Base-by-base conservation (phyloP, 1,284 basidiomycete species). In the Ceratobasidium sp. region DNA sequence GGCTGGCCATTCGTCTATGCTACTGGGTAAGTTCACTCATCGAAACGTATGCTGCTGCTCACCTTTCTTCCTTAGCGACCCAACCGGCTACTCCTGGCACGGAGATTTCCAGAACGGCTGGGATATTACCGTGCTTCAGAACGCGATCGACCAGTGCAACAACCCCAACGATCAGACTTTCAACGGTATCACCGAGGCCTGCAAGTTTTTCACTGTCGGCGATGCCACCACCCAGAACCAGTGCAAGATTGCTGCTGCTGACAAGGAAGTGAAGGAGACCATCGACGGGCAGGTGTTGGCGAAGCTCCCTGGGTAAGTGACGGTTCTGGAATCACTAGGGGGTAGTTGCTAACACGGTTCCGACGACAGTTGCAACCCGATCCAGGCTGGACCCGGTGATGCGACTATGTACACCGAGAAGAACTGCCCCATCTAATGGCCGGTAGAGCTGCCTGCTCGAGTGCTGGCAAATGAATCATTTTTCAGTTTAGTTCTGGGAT, bases 141-240 rank as follows among this genome's bases (percentile, higher is more conserved):
- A 84, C 51, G 87, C 87, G n/a, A 88, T 88, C 77, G 85, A 88
- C 80, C 79, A 85, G 33, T 89, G 88, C 82, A 84, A 86, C 79
- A 84, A 85, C 71, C 82, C 84, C 26, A 84, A 83, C 47, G 82
- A 85, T 75, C 80, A 82, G 11, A 86, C 85, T 1, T 82, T 81
- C 39, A 81, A 78, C 8, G 83, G 83, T 45, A 81, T 85, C 20
- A 84, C 87, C 2, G 85, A 85, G 64, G 84, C 85, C 3, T 89
- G 88, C 82, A 78, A 81, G 31, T 85, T 82, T 80, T 81, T 82
- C 2, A 63, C 79, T 15, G 75, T 74, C 15, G 31, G 26, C 28
- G 31, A 20, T 8, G 61, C 61, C 17, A 61, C 53, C 13, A 37
- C 53, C 8, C 82, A 81, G 17, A 79, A 81, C 31, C 49, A 78